These are phyloP conservation scores for Saccharomyces hybrid DNA, from an alignment of 1,139 yeast species.

Conservation along the genomic window DNA sequence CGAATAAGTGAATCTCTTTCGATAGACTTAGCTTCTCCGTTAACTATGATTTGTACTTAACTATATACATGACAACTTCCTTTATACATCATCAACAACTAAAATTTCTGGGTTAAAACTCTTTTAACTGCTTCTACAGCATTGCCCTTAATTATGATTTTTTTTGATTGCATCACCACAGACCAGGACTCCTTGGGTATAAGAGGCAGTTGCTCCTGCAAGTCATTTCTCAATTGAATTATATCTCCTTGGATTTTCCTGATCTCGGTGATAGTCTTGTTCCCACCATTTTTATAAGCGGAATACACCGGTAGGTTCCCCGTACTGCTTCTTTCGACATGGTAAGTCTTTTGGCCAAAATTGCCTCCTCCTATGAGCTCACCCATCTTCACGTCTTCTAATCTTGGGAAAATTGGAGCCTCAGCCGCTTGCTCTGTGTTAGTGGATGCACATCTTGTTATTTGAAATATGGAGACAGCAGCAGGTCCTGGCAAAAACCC, in stretches of 20 bases:
- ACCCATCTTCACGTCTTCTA: conserved; percentile 23
- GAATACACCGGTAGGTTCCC: conserved; percentile 68
- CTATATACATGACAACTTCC: conserved; percentile 9
- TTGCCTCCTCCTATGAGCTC: conserved; percentile 32
- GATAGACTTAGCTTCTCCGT: not conserved
- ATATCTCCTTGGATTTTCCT: conserved; percentile 59
- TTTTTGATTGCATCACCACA: conserved; percentile 34
- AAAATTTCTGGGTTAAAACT: conserved; percentile 20
- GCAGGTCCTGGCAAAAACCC: not conserved
- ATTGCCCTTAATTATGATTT: conserved; percentile 54
- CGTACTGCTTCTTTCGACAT: conserved; percentile 45
- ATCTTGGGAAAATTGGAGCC: conserved; percentile 25
- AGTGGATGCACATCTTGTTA: not conserved
- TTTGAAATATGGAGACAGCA: not conserved
- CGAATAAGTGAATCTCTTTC: not conserved
- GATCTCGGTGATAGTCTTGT: conserved; percentile 53
- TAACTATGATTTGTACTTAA: conserved; percentile 32
- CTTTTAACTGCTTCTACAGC: conserved; percentile 40
- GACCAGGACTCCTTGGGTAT: conserved; percentile 41
- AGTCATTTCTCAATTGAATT: conserved; percentile 49
- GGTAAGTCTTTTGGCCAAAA: conserved; percentile 42
- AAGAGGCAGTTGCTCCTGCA: conserved; percentile 41
- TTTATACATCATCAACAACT: conserved; percentile 21
- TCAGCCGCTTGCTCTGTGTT: not conserved
- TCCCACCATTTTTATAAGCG: conserved; percentile 39